phyloP scores from a whole-genome alignment of 2,329 filamentous ascomycete species.

The Huntiella decipiens region DNA sequence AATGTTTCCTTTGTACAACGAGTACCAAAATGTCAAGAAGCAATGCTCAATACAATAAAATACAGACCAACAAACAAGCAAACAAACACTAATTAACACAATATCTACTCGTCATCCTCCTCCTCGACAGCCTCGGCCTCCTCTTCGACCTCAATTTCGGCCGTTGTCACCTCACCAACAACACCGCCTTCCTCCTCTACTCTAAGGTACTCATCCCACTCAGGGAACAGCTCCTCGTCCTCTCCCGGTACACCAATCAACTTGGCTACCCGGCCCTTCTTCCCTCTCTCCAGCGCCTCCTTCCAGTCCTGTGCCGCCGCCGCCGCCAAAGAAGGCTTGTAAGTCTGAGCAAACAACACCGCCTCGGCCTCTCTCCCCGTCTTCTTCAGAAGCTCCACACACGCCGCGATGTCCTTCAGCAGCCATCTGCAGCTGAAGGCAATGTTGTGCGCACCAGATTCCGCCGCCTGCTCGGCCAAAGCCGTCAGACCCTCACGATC shows the following conservation, averaged over 20 bases:
- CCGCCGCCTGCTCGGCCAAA: constrained; percentile 56
- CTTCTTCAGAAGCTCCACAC: constrained; percentile 58
- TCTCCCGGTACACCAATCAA: constrained; percentile 65
- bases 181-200: constrained; percentile 51
- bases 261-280: constrained; percentile 71
- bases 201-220: constrained; percentile 81
- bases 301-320: constrained; percentile 65
- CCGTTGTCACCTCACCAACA: constrained; percentile 31
- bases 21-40: not conserved
- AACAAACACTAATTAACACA: not conserved
- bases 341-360: constrained; percentile 83
- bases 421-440: constrained; percentile 86
- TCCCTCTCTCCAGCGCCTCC: constrained; percentile 58
- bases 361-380: constrained; percentile 72
- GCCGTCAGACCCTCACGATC: constrained; percentile 55
- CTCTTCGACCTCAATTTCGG: constrained; percentile 15
- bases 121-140: constrained; percentile 10
- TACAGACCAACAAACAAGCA: not conserved
- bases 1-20: too few species aligned
- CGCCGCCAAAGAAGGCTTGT: constrained; percentile 62
- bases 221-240: constrained; percentile 78
- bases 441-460: constrained; percentile 70
- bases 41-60: constrained; percentile 10
- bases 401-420: constrained; percentile 62
- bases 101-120: constrained; percentile 1